Evolutionary conservation across 192 early-diverging fungal species (phyloP).

Genomic region (Coemansia sp.): DNA sequence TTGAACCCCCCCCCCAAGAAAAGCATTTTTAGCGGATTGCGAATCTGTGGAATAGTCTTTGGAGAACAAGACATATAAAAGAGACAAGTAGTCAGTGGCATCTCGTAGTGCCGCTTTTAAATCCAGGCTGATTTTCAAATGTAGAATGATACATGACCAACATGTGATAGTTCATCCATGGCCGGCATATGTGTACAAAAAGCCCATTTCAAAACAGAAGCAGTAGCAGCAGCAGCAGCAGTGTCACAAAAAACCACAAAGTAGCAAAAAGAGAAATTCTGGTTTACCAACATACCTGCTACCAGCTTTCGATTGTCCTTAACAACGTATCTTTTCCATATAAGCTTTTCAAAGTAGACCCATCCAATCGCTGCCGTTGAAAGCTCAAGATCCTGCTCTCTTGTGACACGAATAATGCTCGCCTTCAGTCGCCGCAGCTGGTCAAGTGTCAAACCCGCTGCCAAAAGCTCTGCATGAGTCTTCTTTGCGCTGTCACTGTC

Average conservation of each 20-base stretch:
- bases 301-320: conserved; percentile 70
- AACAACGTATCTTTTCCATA: conserved; percentile 70
- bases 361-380: conserved; percentile 85
- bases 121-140: not conserved
- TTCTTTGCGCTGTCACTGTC: conserved; percentile 82
- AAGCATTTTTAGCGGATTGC: not conserved
- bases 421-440: conserved; percentile 84
- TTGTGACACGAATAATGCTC: conserved; percentile 67
- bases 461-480: conserved; percentile 73
- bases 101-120: not conserved
- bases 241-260: not conserved
- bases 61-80: not conserved
- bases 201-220: not conserved
- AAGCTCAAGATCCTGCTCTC: conserved; percentile 78
- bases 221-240: not conserved
- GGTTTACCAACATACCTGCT: conserved; percentile 32
- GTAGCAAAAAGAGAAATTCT: not conserved
- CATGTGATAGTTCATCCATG: not conserved
- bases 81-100: not conserved
- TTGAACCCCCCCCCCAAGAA: not conserved
- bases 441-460: conserved; percentile 77
- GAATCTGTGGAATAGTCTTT: not conserved
- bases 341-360: conserved; percentile 96
- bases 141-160: too few species aligned
- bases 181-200: not conserved